These are phyloP conservation scores for Saccharomycopsis sp. DNA, from an alignment of 805 yeast species.

Conservation along the genomic window DNA sequence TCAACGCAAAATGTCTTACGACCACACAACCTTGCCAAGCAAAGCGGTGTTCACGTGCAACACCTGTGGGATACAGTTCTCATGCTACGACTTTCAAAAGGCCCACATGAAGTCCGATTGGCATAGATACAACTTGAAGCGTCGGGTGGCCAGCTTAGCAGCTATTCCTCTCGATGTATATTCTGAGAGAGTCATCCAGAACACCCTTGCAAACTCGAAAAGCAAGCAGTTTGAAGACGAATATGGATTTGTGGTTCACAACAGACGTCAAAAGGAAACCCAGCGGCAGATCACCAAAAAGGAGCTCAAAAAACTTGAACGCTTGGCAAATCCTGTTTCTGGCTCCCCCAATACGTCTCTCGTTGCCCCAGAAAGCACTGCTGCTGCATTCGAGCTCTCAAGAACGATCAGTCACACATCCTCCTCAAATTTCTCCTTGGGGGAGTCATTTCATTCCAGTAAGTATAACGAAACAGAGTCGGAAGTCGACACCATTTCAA, in stretches of 20 bases:
- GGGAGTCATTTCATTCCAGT: slow-evolving; percentile 28
- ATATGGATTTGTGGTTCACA: slow-evolving; percentile 41
- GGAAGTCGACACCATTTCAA: slow-evolving; percentile 4
- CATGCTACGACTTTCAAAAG: slow-evolving; percentile 78
- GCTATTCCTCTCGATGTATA: slow-evolving; percentile 60
- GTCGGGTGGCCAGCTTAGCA: slow-evolving; percentile 81
- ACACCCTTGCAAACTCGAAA: slow-evolving; percentile 7
- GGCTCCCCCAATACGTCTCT: neutral
- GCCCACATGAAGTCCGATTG: slow-evolving; percentile 96
- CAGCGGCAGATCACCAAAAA: slow-evolving; percentile 35
- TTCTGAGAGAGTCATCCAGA: slow-evolving; percentile 45
- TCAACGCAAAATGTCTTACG: neutral
- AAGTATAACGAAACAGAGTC: slow-evolving; percentile 18
- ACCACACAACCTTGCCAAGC: neutral
- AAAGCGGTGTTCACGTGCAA: slow-evolving; percentile 63
- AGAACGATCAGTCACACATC: neutral
- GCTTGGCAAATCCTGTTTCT: slow-evolving; percentile 1
- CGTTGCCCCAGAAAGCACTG: neutral
- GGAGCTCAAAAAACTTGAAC: slow-evolving; percentile 29
- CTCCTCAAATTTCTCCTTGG: slow-evolving; percentile 40
- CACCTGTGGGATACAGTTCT: slow-evolving; percentile 78
- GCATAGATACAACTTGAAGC: slow-evolving; percentile 93
- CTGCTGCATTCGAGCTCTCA: neutral
- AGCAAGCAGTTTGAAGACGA: slow-evolving; percentile 38
- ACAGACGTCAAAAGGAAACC: slow-evolving; percentile 21